Conservation (phyloP, 345 rosid genomes). For the Lumnitzera racemosa region DNA sequence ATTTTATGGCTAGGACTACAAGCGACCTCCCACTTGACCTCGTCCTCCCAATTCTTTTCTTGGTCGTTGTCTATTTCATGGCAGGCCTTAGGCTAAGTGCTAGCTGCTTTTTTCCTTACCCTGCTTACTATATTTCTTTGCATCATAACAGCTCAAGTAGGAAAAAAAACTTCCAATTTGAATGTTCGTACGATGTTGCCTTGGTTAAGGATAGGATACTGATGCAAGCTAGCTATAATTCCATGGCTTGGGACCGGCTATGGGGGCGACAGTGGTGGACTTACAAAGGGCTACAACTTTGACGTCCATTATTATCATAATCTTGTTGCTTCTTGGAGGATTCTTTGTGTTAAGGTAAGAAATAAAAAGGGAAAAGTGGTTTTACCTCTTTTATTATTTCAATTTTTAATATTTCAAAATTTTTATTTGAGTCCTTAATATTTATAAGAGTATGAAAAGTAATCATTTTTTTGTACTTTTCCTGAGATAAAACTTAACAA, state of each 20-base stretch:
- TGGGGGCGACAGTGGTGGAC: conserved; percentile 91
- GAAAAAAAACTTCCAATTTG: neutral
- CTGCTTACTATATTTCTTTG: conserved; percentile 73
- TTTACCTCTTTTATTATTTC: no score
- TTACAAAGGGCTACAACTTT: conserved; percentile 83
- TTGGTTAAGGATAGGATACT: conserved; percentile 8
- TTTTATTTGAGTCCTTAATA: no score
- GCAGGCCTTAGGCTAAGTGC: conserved; percentile 64
- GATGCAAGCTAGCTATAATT: no score
- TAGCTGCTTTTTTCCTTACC: conserved; percentile 63
- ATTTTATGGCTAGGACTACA: conserved; percentile 85
- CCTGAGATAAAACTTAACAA: no score
- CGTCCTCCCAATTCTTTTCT: conserved; percentile 73
- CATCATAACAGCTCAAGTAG: conserved; percentile 91
- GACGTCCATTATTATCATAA: conserved; percentile 91
- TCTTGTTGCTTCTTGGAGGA: conserved; percentile 93
- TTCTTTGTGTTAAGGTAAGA: conserved; percentile 75
- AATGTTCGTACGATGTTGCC: neutral
- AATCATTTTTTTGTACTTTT: no score
- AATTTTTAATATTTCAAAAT: no score
- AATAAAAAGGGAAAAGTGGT: neutral
- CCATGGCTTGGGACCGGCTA: conserved; percentile 96
- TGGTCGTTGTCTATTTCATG: conserved; percentile 91
- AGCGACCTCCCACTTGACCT: conserved; percentile 96
- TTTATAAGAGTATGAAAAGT: no score